Evolutionary conservation across 1,139 yeast genomes (phyloP).

Genomic region (Nakaseomyces uthaithaninus): DNA sequence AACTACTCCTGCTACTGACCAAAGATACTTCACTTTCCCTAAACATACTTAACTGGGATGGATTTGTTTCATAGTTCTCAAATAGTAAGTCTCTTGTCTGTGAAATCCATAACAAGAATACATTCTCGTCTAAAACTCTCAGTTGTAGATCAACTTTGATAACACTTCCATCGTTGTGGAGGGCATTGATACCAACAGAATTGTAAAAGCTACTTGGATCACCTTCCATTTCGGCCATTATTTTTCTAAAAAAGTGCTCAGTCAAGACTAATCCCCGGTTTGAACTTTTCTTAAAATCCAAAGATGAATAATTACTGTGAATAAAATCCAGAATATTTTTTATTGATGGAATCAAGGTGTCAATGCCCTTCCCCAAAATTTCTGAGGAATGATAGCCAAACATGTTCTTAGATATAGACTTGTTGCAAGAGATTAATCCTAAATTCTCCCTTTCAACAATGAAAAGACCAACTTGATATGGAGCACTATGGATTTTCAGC

Average conservation of each 20-base stretch:
- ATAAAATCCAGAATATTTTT: conserved; percentile 45
- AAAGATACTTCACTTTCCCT: conserved; percentile 31
- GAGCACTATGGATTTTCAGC: conserved; percentile 63
- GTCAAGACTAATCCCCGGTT: conserved; percentile 60
- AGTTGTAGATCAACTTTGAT: conserved; percentile 72
- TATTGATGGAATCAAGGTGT: conserved; percentile 60
- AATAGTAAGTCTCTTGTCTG: conserved; percentile 49
- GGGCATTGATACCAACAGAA: conserved; percentile 59
- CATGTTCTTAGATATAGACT: conserved; percentile 67
- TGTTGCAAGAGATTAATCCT: conserved; percentile 44
- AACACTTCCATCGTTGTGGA: conserved; percentile 59
- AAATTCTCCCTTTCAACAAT: conserved; percentile 37
- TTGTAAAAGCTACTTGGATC: conserved; percentile 40
- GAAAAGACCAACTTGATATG: conserved; percentile 82
- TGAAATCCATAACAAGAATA: conserved; percentile 77
- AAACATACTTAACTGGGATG: conserved; percentile 34
- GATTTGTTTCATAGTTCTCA: conserved; percentile 28
- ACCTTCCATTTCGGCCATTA: conserved; percentile 28
- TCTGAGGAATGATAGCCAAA: conserved; percentile 56
- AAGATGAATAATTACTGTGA: conserved; percentile 37
- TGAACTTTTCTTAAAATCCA: conserved; percentile 29
- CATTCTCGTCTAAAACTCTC: conserved; percentile 54
- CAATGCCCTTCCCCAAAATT: conserved; percentile 45
- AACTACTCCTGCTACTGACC: conserved; percentile 26
- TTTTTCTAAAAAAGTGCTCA: conserved; percentile 77